These are phyloP conservation scores for Solanum peruvianum DNA, from an alignment of 257 asterid genomes.

Conservation along the genomic window DNA sequence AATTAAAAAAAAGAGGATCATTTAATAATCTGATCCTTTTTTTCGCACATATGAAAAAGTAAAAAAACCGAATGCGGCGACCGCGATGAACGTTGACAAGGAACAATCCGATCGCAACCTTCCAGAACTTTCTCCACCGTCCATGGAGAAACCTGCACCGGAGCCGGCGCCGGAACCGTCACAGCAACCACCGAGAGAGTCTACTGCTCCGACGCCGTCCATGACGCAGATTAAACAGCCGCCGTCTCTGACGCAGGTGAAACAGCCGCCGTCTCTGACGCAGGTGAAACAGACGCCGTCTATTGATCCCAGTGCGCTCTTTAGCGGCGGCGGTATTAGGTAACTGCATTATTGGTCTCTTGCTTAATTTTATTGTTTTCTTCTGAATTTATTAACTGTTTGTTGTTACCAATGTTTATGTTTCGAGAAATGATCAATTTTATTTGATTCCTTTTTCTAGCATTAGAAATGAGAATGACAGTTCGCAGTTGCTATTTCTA, in stretches of 20 bases:
- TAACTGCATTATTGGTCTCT: not conserved
- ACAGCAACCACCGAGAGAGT: not conserved
- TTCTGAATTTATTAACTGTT: not conserved
- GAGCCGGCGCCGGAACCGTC: not conserved
- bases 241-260: not conserved
- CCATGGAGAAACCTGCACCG: not conserved
- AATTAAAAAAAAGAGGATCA: not conserved
- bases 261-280: not conserved
- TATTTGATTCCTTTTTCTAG: not conserved
- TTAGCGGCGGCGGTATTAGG: slow-evolving; percentile 66
- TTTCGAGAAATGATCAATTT: not conserved
- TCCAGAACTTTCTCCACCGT: not conserved
- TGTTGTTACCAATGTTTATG: not conserved
- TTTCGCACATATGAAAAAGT: not conserved
- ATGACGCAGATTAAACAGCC: not conserved
- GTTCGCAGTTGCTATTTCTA: not conserved
- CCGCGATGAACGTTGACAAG: slow-evolving; percentile 3
- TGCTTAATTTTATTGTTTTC: not conserved
- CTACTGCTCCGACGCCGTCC: not conserved
- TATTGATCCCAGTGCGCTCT: slow-evolving; percentile 28
- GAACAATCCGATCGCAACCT: not conserved
- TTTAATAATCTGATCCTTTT: not conserved
- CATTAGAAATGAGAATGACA: not conserved
- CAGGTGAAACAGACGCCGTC: slow-evolving; percentile 6
- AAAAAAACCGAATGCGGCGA: slow-evolving; percentile 5